A percentile compares a stretch with the other conserved stretches of the same genome.
Conservation (phyloP, 345 rosid genomes). For the Conringia planisiliqua region DNA sequence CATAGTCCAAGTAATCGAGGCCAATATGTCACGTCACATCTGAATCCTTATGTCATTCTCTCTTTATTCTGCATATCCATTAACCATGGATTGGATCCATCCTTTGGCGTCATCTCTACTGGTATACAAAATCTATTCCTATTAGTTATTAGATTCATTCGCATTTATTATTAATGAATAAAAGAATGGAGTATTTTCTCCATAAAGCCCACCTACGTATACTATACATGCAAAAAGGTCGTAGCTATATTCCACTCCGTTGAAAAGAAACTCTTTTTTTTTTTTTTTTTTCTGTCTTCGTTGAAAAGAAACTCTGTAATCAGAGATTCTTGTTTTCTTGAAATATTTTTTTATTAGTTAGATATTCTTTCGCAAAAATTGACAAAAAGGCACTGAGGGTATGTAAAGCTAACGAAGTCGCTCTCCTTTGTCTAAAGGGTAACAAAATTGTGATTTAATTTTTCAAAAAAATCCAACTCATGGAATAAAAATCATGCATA, state of each 20-base stretch:
- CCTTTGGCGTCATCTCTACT: slow-evolving; percentile 23
- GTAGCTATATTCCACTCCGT: slow-evolving; percentile 21
- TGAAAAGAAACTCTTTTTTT: slow-evolving; percentile 1
- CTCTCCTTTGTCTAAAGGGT: slow-evolving; percentile 28
- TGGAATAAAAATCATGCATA: neutral
- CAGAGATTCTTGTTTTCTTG: slow-evolving; percentile 25
- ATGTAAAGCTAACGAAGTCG: slow-evolving; percentile 24
- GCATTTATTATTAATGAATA: neutral
- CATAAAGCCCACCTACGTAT: slow-evolving; percentile 24
- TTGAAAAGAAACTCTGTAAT: slow-evolving; percentile 17
- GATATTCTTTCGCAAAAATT: slow-evolving; percentile 30
- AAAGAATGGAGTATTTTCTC: slow-evolving; percentile 16
- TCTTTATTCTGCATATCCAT: slow-evolving; percentile 35
- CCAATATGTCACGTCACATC: slow-evolving; percentile 42
- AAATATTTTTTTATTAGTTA: neutral
- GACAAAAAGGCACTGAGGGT: slow-evolving; percentile 26
- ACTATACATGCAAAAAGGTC: slow-evolving; percentile 31
- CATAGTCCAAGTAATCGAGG: slow-evolving; percentile 34
- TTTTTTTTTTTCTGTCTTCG: neutral
- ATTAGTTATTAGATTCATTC: slow-evolving; percentile 22
- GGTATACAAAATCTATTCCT: slow-evolving; percentile 18
- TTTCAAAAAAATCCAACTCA: neutral
- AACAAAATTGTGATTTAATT: neutral
- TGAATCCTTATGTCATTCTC: slow-evolving; percentile 41
- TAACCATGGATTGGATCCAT: slow-evolving; percentile 36